phyloP scores from a whole-genome alignment of 139 green algal species.

The Tetraselmis chui region DNA sequence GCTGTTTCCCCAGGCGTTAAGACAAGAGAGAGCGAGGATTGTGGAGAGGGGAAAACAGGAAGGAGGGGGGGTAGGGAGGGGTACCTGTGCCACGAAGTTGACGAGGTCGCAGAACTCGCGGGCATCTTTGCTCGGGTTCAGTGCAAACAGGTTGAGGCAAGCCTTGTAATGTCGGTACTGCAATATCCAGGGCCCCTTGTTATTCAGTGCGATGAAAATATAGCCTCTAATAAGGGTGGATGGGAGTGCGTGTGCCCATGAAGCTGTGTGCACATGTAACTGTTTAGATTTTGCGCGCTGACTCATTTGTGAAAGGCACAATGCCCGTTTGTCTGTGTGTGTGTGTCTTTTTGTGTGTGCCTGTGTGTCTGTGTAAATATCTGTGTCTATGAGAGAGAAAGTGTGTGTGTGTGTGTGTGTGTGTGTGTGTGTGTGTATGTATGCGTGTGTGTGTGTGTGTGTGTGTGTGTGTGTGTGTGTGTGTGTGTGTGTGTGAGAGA shows the following conservation, averaged over 20 bases:
- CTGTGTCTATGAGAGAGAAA: too few species aligned
- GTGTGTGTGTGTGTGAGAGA: too few species aligned
- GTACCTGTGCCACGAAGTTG: slow-evolving; percentile 84
- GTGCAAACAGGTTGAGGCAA: slow-evolving; percentile 70
- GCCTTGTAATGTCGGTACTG: slow-evolving; percentile 84
- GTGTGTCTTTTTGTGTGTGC: too few species aligned
- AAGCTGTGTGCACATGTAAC: too few species aligned
- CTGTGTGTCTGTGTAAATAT: too few species aligned
- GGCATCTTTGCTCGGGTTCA: slow-evolving; percentile 70
- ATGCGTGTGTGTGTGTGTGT: too few species aligned
- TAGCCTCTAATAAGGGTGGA: not conserved
- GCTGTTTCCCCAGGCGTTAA: slow-evolving; percentile 26
- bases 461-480: too few species aligned
- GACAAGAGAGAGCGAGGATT: slow-evolving; percentile 24
- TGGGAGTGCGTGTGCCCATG: not conserved
- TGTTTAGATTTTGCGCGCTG: too few species aligned
- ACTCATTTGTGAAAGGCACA: too few species aligned
- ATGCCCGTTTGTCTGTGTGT: too few species aligned
- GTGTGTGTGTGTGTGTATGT: too few species aligned
- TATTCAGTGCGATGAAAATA: not conserved
- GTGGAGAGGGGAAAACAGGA: not conserved
- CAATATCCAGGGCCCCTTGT: not conserved
- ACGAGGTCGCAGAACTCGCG: slow-evolving; percentile 81
- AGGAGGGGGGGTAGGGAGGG: not conserved
- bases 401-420: too few species aligned